Conservation (phyloP, 2,329 filamentous ascomycete genomes). For the Aureobasidium sp. region DNA sequence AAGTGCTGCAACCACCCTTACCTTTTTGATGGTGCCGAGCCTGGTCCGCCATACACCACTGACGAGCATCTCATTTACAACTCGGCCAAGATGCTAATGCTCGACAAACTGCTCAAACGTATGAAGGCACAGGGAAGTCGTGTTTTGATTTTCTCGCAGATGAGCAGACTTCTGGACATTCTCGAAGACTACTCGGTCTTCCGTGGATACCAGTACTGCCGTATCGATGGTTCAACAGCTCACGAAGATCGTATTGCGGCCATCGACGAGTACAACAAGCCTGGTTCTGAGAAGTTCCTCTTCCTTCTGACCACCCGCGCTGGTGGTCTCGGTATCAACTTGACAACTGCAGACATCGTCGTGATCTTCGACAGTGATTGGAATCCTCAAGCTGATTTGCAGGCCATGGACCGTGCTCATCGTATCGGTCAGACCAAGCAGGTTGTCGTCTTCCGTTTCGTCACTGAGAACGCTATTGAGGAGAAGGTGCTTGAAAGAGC, state of each 20-base stretch:
- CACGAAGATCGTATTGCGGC: conserved; percentile 96
- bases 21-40: conserved; percentile 93
- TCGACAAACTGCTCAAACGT: conserved; percentile 81
- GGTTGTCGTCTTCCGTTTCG: conserved; percentile 90
- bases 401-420: conserved; percentile 98
- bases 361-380: conserved; percentile 96
- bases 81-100: conserved; percentile 92
- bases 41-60: conserved; percentile 93
- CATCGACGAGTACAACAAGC: conserved; percentile 98
- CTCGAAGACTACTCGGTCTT: conserved; percentile 98
- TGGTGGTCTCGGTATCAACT: conserved; percentile 91
- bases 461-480: conserved; percentile 96
- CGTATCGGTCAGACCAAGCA: conserved; percentile 99
- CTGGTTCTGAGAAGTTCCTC: conserved; percentile 89
- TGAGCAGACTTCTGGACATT: conserved; percentile 95
- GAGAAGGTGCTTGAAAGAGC: conserved; percentile 96
- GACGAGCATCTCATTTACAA: conserved; percentile 94
- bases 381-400: conserved; percentile 96
- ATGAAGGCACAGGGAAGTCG: conserved; percentile 82
- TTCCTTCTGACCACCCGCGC: conserved; percentile 93
- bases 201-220: conserved; percentile 88
- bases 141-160: conserved; percentile 98
- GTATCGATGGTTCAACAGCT: conserved; percentile 92
- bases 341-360: conserved; percentile 92
- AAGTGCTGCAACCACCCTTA: conserved; percentile 99